Evolutionary conservation across 495 filamentous ascomycete genomes (phyloP).

Genomic region (Neurospora intermedia): DNA sequence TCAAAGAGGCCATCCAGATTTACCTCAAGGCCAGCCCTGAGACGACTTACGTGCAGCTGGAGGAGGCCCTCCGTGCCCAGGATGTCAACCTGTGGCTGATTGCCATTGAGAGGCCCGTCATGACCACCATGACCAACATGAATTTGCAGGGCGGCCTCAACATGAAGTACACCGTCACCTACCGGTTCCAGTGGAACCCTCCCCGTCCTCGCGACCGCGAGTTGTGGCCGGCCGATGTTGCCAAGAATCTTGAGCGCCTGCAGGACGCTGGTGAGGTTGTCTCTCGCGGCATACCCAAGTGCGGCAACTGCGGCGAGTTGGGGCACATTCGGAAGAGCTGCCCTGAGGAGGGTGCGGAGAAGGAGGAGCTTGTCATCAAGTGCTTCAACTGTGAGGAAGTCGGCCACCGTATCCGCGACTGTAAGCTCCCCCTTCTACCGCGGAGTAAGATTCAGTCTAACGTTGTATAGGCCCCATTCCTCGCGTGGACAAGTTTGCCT

Average conservation of each 20-base stretch:
- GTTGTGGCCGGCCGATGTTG: slow-evolving; percentile 51
- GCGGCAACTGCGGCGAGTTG: slow-evolving; percentile 59
- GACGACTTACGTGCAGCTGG: slow-evolving; percentile 59
- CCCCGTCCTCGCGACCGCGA: slow-evolving; percentile 48
- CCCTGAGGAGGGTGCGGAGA: slow-evolving; percentile 46
- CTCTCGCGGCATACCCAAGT: slow-evolving; percentile 56
- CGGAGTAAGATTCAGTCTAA: slow-evolving; percentile 16
- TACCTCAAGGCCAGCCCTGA: slow-evolving; percentile 65
- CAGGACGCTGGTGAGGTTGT: slow-evolving; percentile 59
- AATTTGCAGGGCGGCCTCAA: slow-evolving; percentile 72
- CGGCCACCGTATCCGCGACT: slow-evolving; percentile 65
- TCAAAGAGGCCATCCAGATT: slow-evolving; percentile 58
- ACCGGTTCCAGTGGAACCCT: slow-evolving; percentile 53
- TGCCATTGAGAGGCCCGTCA: slow-evolving; percentile 54
- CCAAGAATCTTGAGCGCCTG: slow-evolving; percentile 68
- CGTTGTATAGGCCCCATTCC: slow-evolving; percentile 32
- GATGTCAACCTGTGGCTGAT: slow-evolving; percentile 60
- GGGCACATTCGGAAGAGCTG: slow-evolving; percentile 64
- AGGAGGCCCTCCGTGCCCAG: slow-evolving; percentile 58
- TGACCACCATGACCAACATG: slow-evolving; percentile 61
- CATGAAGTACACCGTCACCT: slow-evolving; percentile 63
- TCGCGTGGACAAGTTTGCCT: slow-evolving; percentile 50
- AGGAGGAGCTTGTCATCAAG: slow-evolving; percentile 41
- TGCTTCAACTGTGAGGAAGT: slow-evolving; percentile 65
- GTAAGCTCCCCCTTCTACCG: slow-evolving; percentile 29